Evolutionary conservation across 306 rosid genomes (phyloP).

Genomic region (Begonia peltatifolia): DNA sequence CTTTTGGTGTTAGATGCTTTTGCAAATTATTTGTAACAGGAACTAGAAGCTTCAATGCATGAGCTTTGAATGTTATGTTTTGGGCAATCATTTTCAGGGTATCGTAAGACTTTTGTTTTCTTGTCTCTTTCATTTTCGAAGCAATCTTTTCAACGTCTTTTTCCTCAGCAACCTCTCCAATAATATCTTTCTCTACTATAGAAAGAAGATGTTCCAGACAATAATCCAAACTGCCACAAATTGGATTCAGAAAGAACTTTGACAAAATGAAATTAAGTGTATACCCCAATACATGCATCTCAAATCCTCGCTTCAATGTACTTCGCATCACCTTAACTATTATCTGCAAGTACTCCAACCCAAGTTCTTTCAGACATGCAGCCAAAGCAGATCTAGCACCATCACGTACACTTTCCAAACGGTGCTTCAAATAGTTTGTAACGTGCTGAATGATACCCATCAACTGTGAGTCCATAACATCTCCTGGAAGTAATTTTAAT

Average conservation of each 20-base stretch:
- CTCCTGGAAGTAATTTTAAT: conserved; percentile 71
- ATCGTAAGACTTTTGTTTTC: conserved; percentile 58
- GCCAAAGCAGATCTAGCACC: conserved; percentile 88
- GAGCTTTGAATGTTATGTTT: conserved; percentile 55
- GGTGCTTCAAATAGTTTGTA: conserved; percentile 71
- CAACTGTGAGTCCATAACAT: conserved; percentile 73
- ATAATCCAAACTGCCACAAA: conserved; percentile 62
- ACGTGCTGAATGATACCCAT: conserved; percentile 65
- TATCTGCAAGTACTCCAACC: conserved; percentile 74
- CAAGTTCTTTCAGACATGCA: conserved; percentile 84
- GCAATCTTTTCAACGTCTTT: conserved; percentile 93
- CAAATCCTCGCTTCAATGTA: conserved; percentile 74
- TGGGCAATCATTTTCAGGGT: conserved; percentile 71
- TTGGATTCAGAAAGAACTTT: conserved; percentile 45
- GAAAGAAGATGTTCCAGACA: conserved; percentile 74
- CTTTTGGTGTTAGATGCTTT: conserved; percentile 49
- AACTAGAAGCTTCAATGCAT: conserved; percentile 50
- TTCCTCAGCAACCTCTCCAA: conserved; percentile 84
- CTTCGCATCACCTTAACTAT: conserved; percentile 54
- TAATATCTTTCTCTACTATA: conserved; percentile 64
- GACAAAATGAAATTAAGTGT: conserved; percentile 64
- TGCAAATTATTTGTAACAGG: conserved; percentile 55
- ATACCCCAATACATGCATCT: conserved; percentile 88
- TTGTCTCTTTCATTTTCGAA: conserved; percentile 92
- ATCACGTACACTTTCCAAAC: conserved; percentile 72